Conservation (phyloP, 192 early-diverging fungal genomes). For the Phlyctochytrium bullatum region DNA sequence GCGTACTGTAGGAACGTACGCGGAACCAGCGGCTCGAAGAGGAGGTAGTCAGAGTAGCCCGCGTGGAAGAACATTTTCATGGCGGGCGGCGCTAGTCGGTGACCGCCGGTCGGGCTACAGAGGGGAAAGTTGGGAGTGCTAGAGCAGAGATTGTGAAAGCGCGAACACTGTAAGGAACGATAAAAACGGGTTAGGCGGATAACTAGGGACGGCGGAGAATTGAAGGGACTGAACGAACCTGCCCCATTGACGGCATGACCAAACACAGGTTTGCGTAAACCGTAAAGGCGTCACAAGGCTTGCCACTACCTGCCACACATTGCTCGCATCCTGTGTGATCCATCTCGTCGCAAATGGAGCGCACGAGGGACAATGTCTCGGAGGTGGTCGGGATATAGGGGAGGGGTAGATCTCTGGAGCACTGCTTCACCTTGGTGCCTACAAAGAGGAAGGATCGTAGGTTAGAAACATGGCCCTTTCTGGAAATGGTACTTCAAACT, state of each 20-base stretch:
- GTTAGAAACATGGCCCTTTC: neutral
- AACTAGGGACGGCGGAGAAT: neutral
- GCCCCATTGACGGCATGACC: conserved; percentile 54
- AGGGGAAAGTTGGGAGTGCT: conserved; percentile 11
- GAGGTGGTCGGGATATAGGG: conserved; percentile 21
- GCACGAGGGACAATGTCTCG: conserved; percentile 9
- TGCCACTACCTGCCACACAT: neutral
- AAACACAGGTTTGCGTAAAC: conserved; percentile 50
- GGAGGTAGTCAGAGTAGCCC: conserved; percentile 34
- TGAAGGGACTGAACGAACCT: conserved; percentile 7
- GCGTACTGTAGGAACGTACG: conserved; percentile 36
- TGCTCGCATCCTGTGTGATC: conserved; percentile 20
- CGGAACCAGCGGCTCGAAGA: conserved; percentile 52
- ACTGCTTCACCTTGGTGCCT: neutral
- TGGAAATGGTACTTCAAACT: neutral
- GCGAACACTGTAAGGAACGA: conserved; percentile 14
- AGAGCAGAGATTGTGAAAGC: conserved; percentile 6
- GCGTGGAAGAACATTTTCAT: conserved; percentile 48
- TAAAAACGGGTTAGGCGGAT: too few species aligned
- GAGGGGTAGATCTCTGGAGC: conserved; percentile 6
- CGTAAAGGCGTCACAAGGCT: conserved; percentile 43
- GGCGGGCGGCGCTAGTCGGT: conserved; percentile 1
- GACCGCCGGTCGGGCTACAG: conserved; percentile 20
- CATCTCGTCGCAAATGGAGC: conserved; percentile 22
- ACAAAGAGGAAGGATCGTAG: neutral